Conservation (phyloP, 768 basidiomycete species). For the Trametes villosa region DNA sequence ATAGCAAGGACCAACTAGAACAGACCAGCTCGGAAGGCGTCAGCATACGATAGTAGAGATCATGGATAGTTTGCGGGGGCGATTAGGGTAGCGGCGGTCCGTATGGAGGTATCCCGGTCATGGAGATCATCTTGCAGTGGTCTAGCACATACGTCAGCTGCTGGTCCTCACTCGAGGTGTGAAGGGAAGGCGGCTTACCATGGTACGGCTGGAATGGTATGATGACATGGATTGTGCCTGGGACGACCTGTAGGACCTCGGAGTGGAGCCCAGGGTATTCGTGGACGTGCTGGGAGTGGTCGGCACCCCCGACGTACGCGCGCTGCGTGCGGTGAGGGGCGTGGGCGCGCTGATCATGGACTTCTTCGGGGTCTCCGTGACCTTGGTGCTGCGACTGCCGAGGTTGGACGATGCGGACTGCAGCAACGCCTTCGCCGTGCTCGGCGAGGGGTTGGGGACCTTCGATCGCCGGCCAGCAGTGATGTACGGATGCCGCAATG, state of each 20-base stretch:
- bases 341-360: constrained; percentile 89
- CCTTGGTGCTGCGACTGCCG: constrained; percentile 53
- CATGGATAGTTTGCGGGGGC: constrained; percentile 37
- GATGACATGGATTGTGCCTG: constrained; percentile 71
- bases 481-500: constrained; percentile 90
- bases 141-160: constrained; percentile 27
- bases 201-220: constrained; percentile 76
- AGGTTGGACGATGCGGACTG: constrained; percentile 60
- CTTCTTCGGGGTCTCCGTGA: constrained; percentile 83
- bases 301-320: constrained; percentile 56
- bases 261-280: constrained; percentile 57
- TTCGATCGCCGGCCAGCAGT: constrained; percentile 64
- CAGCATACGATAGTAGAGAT: constrained; percentile 31
- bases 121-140: constrained; percentile 27
- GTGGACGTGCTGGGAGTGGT: constrained; percentile 60
- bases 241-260: constrained; percentile 68
- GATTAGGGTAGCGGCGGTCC: constrained; percentile 23
- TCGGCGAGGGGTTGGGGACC: constrained; percentile 44
- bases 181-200: constrained; percentile 59
- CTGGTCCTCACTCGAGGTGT: background rate
- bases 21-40: constrained; percentile 34
- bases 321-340: constrained; percentile 78
- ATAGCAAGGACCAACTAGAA: constrained; percentile 28
- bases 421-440: constrained; percentile 56
- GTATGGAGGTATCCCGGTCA: constrained; percentile 19